Evolutionary conservation across 2,329 filamentous ascomycete species (phyloP), one percentile per base, ranked within the genome.

Genomic region (Cytospora leucostoma): DNA sequence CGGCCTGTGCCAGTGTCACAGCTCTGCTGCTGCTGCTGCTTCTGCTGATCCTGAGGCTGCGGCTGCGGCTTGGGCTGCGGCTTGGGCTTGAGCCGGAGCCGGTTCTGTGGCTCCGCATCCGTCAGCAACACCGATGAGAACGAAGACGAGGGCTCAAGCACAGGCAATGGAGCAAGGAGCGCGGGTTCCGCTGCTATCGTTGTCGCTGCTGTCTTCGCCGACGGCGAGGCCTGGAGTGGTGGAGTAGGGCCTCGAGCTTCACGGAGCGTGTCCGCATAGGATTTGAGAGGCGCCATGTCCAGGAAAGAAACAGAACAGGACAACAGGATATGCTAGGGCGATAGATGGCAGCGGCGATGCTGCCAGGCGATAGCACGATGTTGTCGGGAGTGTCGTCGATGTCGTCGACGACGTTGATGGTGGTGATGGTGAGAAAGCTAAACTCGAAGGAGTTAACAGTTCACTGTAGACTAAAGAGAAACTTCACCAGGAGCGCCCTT

Each of bases 211-310:
- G 44, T 21, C 44, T 17, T 47, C 4, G n/a, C 8, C 7, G 10
- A n/a, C 21, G 44, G 44, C 3, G n/a, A 21, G n/a, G 44, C n/a
- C 44, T 44, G 50, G 27, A 40, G 38, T 4, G 4, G n/a, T 8
- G 17, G n/a, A 37, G 58, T 32, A 10, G 38, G 51, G 4, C n/a
- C 3, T 1, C 59, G 51, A 19, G 40, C 51, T 12, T 51, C 52
- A 19, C 37, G 58, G 2, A 61, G 38, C 19, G 55, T 55, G 33
- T 61, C 59, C 1, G 59, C 59, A 3, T 50, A 61, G 7, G 59
- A 55, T 6, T 55, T 61, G 1, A 37, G 58, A 2, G 58, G 58
- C 4, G 2, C 58, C 58, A 61, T 61, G 2, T 12, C 37, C 7
- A 21, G 7, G 7, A 3, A 6, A 1, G 4, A 7, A 7, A 10